Base-by-base conservation (phyloP, 2,329 filamentous ascomycete genomes). In the Laburnicola sp. region DNA sequence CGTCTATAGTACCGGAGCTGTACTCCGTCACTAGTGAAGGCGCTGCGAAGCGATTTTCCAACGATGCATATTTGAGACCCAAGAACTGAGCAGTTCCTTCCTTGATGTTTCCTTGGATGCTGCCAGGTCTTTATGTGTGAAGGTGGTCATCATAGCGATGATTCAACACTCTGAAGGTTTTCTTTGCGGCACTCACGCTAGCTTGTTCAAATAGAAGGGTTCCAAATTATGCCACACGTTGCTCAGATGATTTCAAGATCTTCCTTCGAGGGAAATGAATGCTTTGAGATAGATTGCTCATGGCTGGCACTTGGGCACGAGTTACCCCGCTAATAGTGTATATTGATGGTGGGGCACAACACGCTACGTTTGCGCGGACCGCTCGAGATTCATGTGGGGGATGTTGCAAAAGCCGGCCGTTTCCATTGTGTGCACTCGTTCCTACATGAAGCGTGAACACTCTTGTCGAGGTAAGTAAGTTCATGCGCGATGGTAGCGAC, bases 31-130 rank as follows among this genome's bases (percentile, higher is more conserved):
- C 56, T 11, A 74, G 49, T 34, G 68, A 54, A 22, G 73, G 59
- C 4, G 63, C 50, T 9, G 74, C 70, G 36, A 76, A 69, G 3
- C 73, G 69, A 54, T 75, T 66, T 39, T 60, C 54, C 25, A 76
- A 45, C 0, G 68, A 70, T 3, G 71, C 74, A 59, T 74, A 76
- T 51, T 72, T 71, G 16, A 76, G 46, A 9, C 73, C 73, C 2
- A 71, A 60, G 35, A 72, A 75, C 43, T 74, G 71, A 2, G 56
- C 56, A 3, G 69, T 61, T 3, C 63, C 63, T 39, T 67, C 56
- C 28, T 54, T 48, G 4, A 30, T 22, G 22, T 64, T 65, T n/a
- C 64, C 67, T 23, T 59, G 57, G 10, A 70, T n/a, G 26, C 63
- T 48, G 10, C 67, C 67, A 1, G 46, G 3, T 51, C 35, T 22